Conservation (phyloP, 2,329 filamentous ascomycete genomes). For the Chaetomium strumarium region DNA sequence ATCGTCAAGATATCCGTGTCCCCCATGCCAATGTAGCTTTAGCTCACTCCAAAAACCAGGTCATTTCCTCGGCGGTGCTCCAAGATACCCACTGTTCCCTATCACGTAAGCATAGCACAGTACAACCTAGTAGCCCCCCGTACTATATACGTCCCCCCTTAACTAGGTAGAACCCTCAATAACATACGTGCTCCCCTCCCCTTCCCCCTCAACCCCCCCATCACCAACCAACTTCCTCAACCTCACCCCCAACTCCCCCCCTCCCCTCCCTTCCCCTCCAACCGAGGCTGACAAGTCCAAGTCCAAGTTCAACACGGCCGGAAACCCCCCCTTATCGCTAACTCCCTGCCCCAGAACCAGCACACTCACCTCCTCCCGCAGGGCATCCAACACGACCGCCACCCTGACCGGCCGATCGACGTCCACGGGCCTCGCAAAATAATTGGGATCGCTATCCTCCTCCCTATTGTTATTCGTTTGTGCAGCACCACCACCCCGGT, state of each 20-base stretch:
- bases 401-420: conserved; percentile 25
- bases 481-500: too few species aligned
- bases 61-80: too few species aligned
- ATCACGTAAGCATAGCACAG: not conserved
- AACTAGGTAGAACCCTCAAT: not conserved
- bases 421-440: conserved; percentile 61
- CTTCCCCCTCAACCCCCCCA: not conserved
- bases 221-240: not conserved
- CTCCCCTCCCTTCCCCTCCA: not conserved
- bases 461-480: not conserved
- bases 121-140: not conserved
- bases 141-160: not conserved
- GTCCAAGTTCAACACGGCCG: too few species aligned
- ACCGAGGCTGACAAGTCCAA: too few species aligned
- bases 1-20: too few species aligned
- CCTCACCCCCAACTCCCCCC: not conserved
- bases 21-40: too few species aligned
- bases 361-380: not conserved
- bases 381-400: conserved; percentile 6
- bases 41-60: too few species aligned
- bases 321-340: not conserved
- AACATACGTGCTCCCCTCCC: not conserved
- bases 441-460: conserved; percentile 60
- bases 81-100: too few species aligned
- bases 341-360: not conserved